A percentile compares a stretch with the other conserved stretches of the same genome.
Conservation (phyloP, 1,139 yeast genomes). For the Pichia sp. region DNA sequence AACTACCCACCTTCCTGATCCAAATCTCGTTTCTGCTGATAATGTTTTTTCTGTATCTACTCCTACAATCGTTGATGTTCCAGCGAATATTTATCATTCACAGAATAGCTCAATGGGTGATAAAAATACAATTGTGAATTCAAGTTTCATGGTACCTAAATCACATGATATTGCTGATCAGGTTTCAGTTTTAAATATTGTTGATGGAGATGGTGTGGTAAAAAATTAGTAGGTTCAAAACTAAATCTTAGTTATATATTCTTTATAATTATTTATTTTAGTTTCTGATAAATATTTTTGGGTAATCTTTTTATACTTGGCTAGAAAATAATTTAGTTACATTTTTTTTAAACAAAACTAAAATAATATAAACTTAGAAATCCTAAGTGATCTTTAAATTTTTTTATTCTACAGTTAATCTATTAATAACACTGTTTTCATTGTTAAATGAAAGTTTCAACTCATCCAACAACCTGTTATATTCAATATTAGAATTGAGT, state of each 20-base stretch:
- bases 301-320: too few species aligned
- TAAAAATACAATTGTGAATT: neutral
- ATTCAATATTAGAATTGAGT: neutral
- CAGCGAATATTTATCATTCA: slow-evolving; percentile 10
- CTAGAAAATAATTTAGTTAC: neutral
- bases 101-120: slow-evolving; percentile 3
- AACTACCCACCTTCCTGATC: too few species aligned
- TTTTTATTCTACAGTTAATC: slow-evolving; percentile 4
- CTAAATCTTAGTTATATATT: too few species aligned
- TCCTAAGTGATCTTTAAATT: too few species aligned
- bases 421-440: slow-evolving; percentile 7
- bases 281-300: neutral
- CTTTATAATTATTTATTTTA: too few species aligned
- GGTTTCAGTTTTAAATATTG: neutral
- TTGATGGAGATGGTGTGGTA: neutral
- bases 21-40: slow-evolving; percentile 1
- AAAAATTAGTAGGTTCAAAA: too few species aligned
- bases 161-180: neutral
- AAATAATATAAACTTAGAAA: neutral
- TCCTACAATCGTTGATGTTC: slow-evolving; percentile 16
- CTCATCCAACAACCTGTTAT: neutral
- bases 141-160: neutral
- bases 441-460: slow-evolving; percentile 1
- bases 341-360: too few species aligned
- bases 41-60: slow-evolving; percentile 2